phyloP scores from a whole-genome alignment of 1,284 basidiomycete species.

The Cryptococcus jaspeensis region DNA sequence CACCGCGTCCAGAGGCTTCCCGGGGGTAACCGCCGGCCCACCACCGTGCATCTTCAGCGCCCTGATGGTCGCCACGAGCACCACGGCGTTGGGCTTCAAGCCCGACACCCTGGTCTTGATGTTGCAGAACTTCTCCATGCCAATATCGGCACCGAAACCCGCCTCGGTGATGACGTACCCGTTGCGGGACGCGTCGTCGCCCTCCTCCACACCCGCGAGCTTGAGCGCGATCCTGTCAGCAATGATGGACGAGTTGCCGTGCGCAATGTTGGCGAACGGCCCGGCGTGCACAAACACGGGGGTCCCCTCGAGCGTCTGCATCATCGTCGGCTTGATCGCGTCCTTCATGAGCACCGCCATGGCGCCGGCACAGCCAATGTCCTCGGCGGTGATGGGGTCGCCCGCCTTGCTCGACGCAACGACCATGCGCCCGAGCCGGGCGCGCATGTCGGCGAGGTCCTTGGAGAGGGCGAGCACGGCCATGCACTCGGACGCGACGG shows the following conservation, averaged over 20 bases:
- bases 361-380: slow-evolving; percentile 93
- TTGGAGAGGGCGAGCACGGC: slow-evolving; percentile 92
- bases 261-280: slow-evolving; percentile 98
- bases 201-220: slow-evolving; percentile 92
- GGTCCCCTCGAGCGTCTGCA: slow-evolving; percentile 98
- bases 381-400: slow-evolving; percentile 92
- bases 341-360: slow-evolving; percentile 98
- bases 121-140: slow-evolving; percentile 99
- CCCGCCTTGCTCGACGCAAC: slow-evolving; percentile 92
- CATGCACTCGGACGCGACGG: slow-evolving; percentile 98
- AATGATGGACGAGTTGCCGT: slow-evolving; percentile 97
- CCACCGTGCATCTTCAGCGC: slow-evolving; percentile 99
- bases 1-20: slow-evolving; percentile 88
- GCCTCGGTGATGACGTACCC: slow-evolving; percentile 98
- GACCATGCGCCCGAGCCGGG: slow-evolving; percentile 68
- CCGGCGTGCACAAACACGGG: slow-evolving; percentile 97
- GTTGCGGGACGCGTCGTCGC: slow-evolving; percentile 73
- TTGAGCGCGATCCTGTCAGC: slow-evolving; percentile 96
- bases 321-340: slow-evolving; percentile 97
- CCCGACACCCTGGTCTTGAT: slow-evolving; percentile 97
- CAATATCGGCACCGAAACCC: slow-evolving; percentile 98
- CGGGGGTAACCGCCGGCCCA: slow-evolving; percentile 94
- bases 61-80: slow-evolving; percentile 95
- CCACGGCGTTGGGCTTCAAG: slow-evolving; percentile 86
- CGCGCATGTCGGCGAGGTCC: slow-evolving; percentile 84